Base-by-base conservation (phyloP, 495 filamentous ascomycete genomes). In the Schizothecium vesticola region DNA sequence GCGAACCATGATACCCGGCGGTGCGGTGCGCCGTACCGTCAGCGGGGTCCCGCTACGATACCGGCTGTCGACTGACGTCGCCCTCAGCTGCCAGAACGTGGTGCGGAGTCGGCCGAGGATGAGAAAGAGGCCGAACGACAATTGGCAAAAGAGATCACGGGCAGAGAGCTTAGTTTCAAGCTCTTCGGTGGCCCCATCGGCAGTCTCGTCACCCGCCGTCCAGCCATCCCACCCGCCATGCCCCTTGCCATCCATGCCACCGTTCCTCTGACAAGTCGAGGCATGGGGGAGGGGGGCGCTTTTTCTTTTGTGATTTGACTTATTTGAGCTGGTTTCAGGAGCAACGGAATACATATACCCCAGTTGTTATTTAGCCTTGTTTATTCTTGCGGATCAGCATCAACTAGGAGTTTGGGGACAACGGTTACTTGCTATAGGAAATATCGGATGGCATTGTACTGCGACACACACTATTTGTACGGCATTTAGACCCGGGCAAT, bases 91-190 rank as follows among this genome's bases (percentile, higher is more conserved):
- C 60, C 76, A 75, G 51, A 81, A 81, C 33, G 77, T 82, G 70
- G 79, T 78, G 56, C 76, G 73, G 69, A 81, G 67, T 56, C 72
- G 75, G 51, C 80, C 80, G 29, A 74, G 80, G 56, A 82, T 83
- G 81, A 77, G 81, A 2, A 78, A 72, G 68, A 77, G 80, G 61
- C 72, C 72, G 22, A 78, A 72, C 25, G 43, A 10, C 63, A 23
- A 36, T 63, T 16, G 61, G 61, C 59, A 67, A 13, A 75, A 69
- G 66, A 29, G 67, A 10, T 56, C 57, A 26, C 61, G 72, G 43
- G 64, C 73, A n/a, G 64, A 73, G 3, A 29, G 73, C 3, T 60
- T 72, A 16, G 70, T 76, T 12, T 61, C 67, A 9, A 58, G 64
- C 56, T 69, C 72, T 16, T 73, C 25, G 16, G 31, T 28, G 28